phyloP scores from a whole-genome alignment of 331 rosid species.

The Pyracantha coccinea region DNA sequence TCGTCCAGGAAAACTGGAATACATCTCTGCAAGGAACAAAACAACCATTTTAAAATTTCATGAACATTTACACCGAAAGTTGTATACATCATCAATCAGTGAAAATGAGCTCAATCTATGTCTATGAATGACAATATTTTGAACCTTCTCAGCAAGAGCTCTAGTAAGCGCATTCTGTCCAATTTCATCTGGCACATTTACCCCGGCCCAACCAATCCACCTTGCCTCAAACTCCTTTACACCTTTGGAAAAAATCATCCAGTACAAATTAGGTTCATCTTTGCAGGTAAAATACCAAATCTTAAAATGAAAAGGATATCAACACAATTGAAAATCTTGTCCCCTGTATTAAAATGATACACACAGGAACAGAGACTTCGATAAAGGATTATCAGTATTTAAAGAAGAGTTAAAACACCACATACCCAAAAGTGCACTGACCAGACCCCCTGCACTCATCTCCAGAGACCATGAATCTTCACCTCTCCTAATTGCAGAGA shows the following conservation, averaged over 20 bases:
- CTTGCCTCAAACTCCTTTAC: slow-evolving; percentile 79
- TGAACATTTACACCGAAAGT: not conserved
- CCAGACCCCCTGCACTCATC: slow-evolving; percentile 83
- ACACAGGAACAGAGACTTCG: not conserved
- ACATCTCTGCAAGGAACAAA: slow-evolving; percentile 44
- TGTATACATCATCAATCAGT: not conserved
- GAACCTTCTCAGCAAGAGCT: slow-evolving; percentile 83
- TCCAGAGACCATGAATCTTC: slow-evolving; percentile 86
- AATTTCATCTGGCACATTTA: slow-evolving; percentile 72
- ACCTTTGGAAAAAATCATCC: slow-evolving; percentile 34
- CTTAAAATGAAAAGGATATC: not conserved
- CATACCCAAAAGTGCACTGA: slow-evolving; percentile 79
- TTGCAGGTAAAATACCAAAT: not conserved
- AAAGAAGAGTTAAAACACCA: slow-evolving; percentile 1
- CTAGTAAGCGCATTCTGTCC: slow-evolving; percentile 81
- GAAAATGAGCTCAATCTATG: not conserved
- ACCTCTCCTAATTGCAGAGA: slow-evolving; percentile 74
- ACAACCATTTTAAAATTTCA: slow-evolving; percentile 1
- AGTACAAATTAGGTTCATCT: slow-evolving; percentile 13
- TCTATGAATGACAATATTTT: not conserved
- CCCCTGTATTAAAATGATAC: not conserved
- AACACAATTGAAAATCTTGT: not conserved
- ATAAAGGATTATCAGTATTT: not conserved
- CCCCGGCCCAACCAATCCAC: slow-evolving; percentile 99
- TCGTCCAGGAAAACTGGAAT: slow-evolving; percentile 92